phyloP scores from a whole-genome alignment of 2,329 filamentous ascomycete species.

The Colletotrichum lindemuthianum region DNA sequence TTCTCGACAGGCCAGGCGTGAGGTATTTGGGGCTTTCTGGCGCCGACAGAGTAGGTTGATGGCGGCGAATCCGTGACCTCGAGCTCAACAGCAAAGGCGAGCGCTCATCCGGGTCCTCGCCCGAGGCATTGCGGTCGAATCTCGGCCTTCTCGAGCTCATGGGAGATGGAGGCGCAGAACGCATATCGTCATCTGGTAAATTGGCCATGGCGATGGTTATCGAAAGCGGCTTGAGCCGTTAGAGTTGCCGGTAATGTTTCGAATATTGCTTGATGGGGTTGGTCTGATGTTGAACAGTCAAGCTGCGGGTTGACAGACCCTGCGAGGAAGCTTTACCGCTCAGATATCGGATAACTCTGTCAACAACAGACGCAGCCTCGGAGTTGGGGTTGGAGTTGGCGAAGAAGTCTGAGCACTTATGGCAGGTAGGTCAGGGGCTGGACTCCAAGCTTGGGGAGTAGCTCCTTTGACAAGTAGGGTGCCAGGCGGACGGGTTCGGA shows the following conservation, averaged over 20 bases:
- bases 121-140: constrained; percentile 30
- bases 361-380: not conserved
- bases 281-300: not conserved
- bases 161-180: constrained; percentile 32
- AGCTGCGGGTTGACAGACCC: not conserved
- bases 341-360: not conserved
- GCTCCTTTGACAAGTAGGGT: constrained; percentile 9
- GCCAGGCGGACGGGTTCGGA: not conserved
- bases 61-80: constrained; percentile 51
- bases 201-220: constrained; percentile 25
- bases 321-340: not conserved
- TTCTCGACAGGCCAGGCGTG: constrained; percentile 44
- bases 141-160: constrained; percentile 32
- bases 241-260: constrained; percentile 24
- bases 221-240: constrained; percentile 22
- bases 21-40: constrained; percentile 38
- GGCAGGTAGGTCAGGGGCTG: constrained; percentile 8
- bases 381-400: constrained; percentile 2
- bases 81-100: constrained; percentile 55
- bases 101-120: constrained; percentile 50
- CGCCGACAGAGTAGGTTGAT: constrained; percentile 38
- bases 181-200: constrained; percentile 21
- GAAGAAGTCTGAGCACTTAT: not conserved
- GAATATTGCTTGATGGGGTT: constrained; percentile 1
- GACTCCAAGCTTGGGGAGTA: not conserved